Evolutionary conservation across 2,329 filamentous ascomycete genomes (phyloP).

Genomic region (Curvularia eragrostidis): DNA sequence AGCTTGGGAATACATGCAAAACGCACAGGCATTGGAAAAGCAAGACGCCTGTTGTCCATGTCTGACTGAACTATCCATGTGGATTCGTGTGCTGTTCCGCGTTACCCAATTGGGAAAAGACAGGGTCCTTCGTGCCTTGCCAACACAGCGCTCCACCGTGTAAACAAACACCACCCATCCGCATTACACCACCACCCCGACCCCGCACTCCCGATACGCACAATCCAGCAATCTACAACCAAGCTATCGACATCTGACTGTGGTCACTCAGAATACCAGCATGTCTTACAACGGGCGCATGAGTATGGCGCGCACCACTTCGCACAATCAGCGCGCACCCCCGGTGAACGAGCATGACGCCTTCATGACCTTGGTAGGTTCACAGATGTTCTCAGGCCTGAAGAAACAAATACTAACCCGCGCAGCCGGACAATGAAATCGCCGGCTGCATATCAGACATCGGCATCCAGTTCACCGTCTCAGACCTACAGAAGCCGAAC

Average conservation of each 20-base stretch:
- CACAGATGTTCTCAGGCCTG: background rate
- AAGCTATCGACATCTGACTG: background rate
- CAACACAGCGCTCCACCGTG: slow-evolving; percentile 15
- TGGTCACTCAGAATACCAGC: slow-evolving; percentile 9
- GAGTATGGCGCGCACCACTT: slow-evolving; percentile 56
- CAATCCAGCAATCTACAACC: background rate
- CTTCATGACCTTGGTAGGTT: slow-evolving; percentile 59
- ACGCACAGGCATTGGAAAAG: slow-evolving; percentile 7
- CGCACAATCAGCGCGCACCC: slow-evolving; percentile 49
- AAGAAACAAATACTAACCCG: slow-evolving; percentile 21
- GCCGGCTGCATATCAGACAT: slow-evolving; percentile 98
- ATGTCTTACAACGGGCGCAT: slow-evolving; percentile 60
- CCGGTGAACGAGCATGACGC: slow-evolving; percentile 56
- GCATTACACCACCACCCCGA: slow-evolving; percentile 11
- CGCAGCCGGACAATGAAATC: slow-evolving; percentile 76
- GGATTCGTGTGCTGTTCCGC: slow-evolving; percentile 17
- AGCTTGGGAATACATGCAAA: background rate
- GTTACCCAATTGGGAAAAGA: slow-evolving; percentile 14
- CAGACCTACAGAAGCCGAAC: slow-evolving; percentile 92
- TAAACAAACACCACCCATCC: slow-evolving; percentile 17
- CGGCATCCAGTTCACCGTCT: slow-evolving; percentile 83
- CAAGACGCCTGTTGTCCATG: background rate
- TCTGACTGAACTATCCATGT: slow-evolving; percentile 8
- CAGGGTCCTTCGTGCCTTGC: slow-evolving; percentile 15
- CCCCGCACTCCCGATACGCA: slow-evolving; percentile 9